These are phyloP conservation scores for Neonectria sp. DNA, from an alignment of 2,329 filamentous ascomycete species.

Conservation along the genomic window DNA sequence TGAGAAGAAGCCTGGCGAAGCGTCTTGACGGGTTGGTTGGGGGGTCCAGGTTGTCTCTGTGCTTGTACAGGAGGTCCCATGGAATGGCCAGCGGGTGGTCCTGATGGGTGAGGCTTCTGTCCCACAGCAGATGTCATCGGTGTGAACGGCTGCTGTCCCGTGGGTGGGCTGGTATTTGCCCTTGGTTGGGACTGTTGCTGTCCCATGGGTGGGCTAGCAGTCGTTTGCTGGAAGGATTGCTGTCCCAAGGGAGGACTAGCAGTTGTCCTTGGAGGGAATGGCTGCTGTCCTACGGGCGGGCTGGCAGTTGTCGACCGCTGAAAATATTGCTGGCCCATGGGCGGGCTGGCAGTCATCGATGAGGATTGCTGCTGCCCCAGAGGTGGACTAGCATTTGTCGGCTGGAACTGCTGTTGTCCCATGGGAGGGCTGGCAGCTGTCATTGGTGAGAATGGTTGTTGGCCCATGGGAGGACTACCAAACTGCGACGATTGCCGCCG, in stretches of 20 bases:
- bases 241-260: not conserved
- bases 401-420: too few species aligned
- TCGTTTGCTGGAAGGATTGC: not conserved
- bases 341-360: not conserved
- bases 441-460: conserved; percentile 30
- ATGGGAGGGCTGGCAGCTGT: conserved; percentile 25
- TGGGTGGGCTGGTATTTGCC: conserved; percentile 30
- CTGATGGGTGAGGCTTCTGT: conserved; percentile 22
- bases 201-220: conserved; percentile 27
- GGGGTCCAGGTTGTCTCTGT: conserved; percentile 11
- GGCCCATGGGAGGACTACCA: conserved; percentile 32
- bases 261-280: not conserved
- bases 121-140: conserved; percentile 14
- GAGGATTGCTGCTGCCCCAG: not conserved
- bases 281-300: conserved; percentile 27
- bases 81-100: not conserved
- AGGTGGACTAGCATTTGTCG: not conserved
- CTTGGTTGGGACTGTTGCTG: conserved; percentile 31
- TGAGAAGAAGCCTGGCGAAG: conserved; percentile 13
- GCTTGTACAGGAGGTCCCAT: conserved; percentile 6
- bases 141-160: conserved; percentile 37
- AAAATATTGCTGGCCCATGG: conserved; percentile 35
- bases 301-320: not conserved
- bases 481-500: conserved; percentile 40
- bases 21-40: conserved; percentile 5